These are phyloP conservation scores for Infundibulicybe gibba DNA, from an alignment of 768 basidiomycete species.

Conservation along the genomic window DNA sequence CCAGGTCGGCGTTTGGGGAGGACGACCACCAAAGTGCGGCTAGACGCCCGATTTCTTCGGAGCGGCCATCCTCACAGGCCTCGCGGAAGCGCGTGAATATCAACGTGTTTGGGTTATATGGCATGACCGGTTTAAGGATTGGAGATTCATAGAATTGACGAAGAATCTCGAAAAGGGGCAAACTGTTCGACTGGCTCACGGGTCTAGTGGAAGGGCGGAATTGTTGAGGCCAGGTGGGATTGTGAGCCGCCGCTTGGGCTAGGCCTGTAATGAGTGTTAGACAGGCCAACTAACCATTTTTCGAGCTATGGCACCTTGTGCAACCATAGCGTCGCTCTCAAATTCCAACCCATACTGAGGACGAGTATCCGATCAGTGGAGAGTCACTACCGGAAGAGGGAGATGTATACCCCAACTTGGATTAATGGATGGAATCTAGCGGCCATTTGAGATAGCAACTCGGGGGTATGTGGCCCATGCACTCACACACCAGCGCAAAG, in stretches of 20 bases:
- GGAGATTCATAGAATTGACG: conserved; percentile 47
- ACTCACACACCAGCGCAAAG: conserved; percentile 32
- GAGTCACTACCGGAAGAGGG: neutral
- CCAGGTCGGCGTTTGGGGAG: conserved; percentile 22
- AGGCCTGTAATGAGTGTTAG: neutral
- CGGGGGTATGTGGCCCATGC: neutral
- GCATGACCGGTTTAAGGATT: conserved; percentile 43
- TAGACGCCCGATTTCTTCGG: conserved; percentile 42
- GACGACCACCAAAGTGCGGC: conserved; percentile 36
- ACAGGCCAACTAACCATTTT: neutral
- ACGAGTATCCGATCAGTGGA: conserved; percentile 1
- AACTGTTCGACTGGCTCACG: conserved; percentile 12
- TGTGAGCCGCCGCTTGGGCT: too few species aligned
- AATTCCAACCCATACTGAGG: conserved; percentile 51
- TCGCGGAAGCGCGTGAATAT: conserved; percentile 29
- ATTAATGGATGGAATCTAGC: conserved; percentile 53
- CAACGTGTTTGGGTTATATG: conserved; percentile 45
- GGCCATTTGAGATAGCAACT: neutral
- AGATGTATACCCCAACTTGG: conserved; percentile 45
- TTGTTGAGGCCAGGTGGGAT: too few species aligned
- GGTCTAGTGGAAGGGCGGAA: too few species aligned
- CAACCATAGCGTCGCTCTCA: conserved; percentile 42
- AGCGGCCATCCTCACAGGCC: conserved; percentile 32
- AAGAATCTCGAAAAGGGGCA: conserved; percentile 47
- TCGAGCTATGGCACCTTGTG: conserved; percentile 19